Percentiles rank a stretch among this genome's conserved stretches.
phyloP scores from a whole-genome alignment of 371 early-diverging fungal genomes.

The Vairimorpha ceranae region DNA sequence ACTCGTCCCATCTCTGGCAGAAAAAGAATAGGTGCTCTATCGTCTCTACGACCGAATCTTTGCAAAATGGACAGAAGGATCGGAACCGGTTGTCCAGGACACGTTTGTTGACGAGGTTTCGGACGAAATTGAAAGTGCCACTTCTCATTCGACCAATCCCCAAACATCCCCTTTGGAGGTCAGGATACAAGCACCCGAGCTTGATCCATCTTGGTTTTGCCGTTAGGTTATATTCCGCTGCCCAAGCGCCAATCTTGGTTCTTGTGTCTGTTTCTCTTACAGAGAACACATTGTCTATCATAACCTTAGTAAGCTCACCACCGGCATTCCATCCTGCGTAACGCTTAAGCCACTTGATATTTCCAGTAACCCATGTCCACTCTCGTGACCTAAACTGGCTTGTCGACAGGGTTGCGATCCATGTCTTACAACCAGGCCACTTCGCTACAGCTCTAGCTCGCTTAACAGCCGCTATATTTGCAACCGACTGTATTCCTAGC shows the following conservation, averaged over 20 bases:
- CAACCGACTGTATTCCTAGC: neutral
- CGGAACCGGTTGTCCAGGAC: neutral
- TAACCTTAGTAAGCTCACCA: neutral
- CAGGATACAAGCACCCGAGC: neutral
- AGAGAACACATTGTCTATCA: neutral
- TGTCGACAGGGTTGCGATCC: neutral
- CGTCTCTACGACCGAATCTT: neutral
- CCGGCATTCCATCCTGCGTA: neutral
- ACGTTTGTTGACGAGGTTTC: neutral
- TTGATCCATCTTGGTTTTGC: neutral
- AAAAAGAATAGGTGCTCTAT: neutral
- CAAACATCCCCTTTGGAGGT: neutral
- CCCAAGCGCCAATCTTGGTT: slow-evolving; percentile 1
- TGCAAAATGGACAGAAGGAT: slow-evolving; percentile 7
- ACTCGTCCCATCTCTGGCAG: slow-evolving; percentile 2
- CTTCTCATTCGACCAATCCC: neutral
- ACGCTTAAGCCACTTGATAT: neutral
- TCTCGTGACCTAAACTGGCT: neutral
- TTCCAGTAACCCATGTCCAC: slow-evolving; percentile 6
- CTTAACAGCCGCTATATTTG: slow-evolving; percentile 7
- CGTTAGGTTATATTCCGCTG: neutral
- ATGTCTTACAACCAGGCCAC: neutral
- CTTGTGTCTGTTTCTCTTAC: neutral
- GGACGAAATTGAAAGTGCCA: slow-evolving; percentile 1
- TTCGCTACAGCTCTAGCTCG: slow-evolving; percentile 9